Base-by-base conservation (phyloP, 2,329 filamentous ascomycete species). In the Dryadomyces sulphureus region DNA sequence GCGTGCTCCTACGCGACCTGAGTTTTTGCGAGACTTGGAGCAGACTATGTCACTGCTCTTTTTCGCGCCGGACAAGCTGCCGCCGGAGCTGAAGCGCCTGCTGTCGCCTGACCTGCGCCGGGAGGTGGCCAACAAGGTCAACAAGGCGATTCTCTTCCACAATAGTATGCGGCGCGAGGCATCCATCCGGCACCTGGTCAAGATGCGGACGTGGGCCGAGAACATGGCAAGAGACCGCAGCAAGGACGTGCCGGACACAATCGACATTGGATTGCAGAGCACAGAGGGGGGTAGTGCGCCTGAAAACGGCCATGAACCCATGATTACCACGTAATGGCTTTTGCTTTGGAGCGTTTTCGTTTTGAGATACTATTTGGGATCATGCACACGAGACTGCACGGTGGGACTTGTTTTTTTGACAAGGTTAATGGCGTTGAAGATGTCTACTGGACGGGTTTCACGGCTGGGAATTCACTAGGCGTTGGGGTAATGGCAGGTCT, bases 11-110 rank as follows among this genome's bases (percentile, higher is more conserved):
- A 85, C 79, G 5, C 87, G 88, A 53, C 73, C 77, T 4, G 77
- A 82, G 39, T 96, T 94, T 53, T 70, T 95, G 12, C 77, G 83
- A 52, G 88, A 94, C 50, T 70, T 98, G 11, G 92, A 98, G 63
- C 77, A 81, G 59, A 95, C 92, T 0, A 94, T 98, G 81, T 83
- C 87, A 0, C 72, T 98, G 36, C 70, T 98, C 35, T 82, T 98
- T 38, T 94, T 95, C 55, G 80, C 86, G 1, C 73, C 77, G n/a
- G 84, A 92, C 45, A 81, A 77, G 45, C 72, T 95, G 34, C 77
- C 84, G 39, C 79, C 84, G 2, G 78, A 84, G 42, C 69, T 95
- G 27, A 79, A 81, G 34, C 77, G 77, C 41, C 69, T 98, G 24
- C 68, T 98, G 17, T 75, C 94, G 53, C 84, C 89, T 2, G 74